phyloP scores from a whole-genome alignment of 805 yeast species.

The Cyberlindnera mrakii region DNA sequence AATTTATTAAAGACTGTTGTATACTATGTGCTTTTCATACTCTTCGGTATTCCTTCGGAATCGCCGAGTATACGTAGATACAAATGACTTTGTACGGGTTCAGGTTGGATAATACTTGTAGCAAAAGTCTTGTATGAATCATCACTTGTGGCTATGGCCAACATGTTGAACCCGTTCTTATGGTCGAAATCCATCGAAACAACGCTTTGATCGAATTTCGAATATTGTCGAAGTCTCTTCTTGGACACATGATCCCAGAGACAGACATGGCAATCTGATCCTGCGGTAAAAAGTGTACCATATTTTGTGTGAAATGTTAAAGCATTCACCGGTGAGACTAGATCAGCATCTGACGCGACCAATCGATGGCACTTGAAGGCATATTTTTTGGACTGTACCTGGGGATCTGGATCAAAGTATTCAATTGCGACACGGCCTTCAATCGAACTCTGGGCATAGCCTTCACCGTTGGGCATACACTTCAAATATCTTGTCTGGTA shows the following conservation, averaged over 20 bases:
- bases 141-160: conserved; percentile 44
- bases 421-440: conserved; percentile 82
- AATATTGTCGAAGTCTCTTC: conserved; percentile 70
- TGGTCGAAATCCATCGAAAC: conserved; percentile 33
- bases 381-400: conserved; percentile 41
- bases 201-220: conserved; percentile 42
- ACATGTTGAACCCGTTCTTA: conserved; percentile 19
- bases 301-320: conserved; percentile 70
- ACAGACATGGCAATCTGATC: conserved; percentile 83
- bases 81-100: conserved; percentile 11
- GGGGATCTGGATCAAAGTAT: conserved; percentile 46
- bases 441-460: conserved; percentile 64
- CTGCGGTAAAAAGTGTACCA: conserved; percentile 83
- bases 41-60: conserved; percentile 17
- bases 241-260: conserved; percentile 85
- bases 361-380: conserved; percentile 80
- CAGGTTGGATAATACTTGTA: conserved; percentile 15
- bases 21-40: background rate
- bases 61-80: conserved; percentile 13
- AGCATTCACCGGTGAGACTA: conserved; percentile 73
- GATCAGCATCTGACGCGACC: conserved; percentile 38
- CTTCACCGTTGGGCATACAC: conserved; percentile 49
- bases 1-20: background rate
- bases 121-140: conserved; percentile 40
- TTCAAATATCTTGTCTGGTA: conserved; percentile 56